Conservation (phyloP, 768 basidiomycete genomes). For the Pleurotus sapidus region DNA sequence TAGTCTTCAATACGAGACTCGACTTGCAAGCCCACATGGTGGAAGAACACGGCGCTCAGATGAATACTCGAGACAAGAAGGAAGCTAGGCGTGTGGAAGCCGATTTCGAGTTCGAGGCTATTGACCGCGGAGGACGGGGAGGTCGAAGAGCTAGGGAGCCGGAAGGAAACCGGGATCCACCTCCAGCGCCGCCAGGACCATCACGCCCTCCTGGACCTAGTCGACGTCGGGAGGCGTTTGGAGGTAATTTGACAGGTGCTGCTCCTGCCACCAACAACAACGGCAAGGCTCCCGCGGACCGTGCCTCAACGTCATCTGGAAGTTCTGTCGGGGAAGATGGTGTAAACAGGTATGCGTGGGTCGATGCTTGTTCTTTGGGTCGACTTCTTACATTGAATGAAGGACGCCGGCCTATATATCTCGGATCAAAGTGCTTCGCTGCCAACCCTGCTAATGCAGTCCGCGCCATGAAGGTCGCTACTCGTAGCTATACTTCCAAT, state of each 20-base stretch:
- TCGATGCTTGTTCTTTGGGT: too few species aligned
- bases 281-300: constrained; percentile 15
- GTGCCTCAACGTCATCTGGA: constrained; percentile 22
- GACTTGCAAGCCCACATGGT: constrained; percentile 94
- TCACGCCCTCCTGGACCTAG: constrained; percentile 25
- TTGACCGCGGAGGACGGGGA: constrained; percentile 38
- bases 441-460: constrained; percentile 56
- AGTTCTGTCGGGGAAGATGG: constrained; percentile 44
- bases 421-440: constrained; percentile 61
- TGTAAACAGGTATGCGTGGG: constrained; percentile 44
- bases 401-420: constrained; percentile 62
- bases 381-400: neutral
- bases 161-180: constrained; percentile 47
- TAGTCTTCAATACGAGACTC: constrained; percentile 84
- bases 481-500: constrained; percentile 72
- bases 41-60: constrained; percentile 73
- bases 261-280: constrained; percentile 10
- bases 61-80: constrained; percentile 67
- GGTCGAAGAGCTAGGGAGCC: constrained; percentile 40
- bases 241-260: constrained; percentile 49
- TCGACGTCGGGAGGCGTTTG: constrained; percentile 64
- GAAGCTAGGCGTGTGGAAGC: constrained; percentile 71
- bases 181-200: constrained; percentile 24
- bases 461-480: constrained; percentile 67
- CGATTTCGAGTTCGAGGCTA: constrained; percentile 61